Conservation (phyloP, 306 rosid species). For the Canavalia gladiata region DNA sequence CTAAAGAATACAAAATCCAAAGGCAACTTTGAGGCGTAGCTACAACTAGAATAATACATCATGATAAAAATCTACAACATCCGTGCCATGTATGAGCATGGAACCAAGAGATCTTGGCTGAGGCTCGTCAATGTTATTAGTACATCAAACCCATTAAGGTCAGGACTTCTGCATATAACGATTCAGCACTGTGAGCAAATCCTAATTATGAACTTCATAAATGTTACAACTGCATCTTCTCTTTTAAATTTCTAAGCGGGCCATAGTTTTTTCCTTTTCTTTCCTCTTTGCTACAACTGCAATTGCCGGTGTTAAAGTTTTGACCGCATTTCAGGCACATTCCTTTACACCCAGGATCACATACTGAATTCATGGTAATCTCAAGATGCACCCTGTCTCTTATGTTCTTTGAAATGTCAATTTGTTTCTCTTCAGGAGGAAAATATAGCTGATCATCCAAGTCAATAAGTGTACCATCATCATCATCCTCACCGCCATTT, state of each 20-base stretch:
- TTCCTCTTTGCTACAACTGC: slow-evolving; percentile 69
- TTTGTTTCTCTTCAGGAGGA: slow-evolving; percentile 69
- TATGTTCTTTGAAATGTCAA: slow-evolving; percentile 90
- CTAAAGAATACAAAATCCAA: not conserved
- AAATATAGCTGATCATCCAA: slow-evolving; percentile 80
- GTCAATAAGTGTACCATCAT: slow-evolving; percentile 64
- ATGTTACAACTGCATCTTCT: slow-evolving; percentile 62
- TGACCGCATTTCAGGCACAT: slow-evolving; percentile 82
- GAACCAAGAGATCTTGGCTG: not conserved
- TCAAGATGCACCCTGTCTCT: slow-evolving; percentile 90
- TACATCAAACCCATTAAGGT: slow-evolving; percentile 24
- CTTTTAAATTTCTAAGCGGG: slow-evolving; percentile 75
- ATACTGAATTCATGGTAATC: slow-evolving; percentile 71
- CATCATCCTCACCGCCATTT: slow-evolving; percentile 45
- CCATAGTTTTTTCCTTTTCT: slow-evolving; percentile 57
- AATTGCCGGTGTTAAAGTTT: slow-evolving; percentile 71
- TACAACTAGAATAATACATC: not conserved
- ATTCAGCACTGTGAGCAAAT: slow-evolving; percentile 2
- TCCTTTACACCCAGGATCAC: slow-evolving; percentile 81
- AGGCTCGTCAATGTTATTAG: not conserved
- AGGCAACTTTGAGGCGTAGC: not conserved
- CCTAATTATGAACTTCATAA: slow-evolving; percentile 30
- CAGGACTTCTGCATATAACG: not conserved
- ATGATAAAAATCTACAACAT: slow-evolving; percentile 2
- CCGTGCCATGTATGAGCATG: not conserved